phyloP scores from a whole-genome alignment of 2,329 filamentous ascomycete species.

The Penicillium sp. region DNA sequence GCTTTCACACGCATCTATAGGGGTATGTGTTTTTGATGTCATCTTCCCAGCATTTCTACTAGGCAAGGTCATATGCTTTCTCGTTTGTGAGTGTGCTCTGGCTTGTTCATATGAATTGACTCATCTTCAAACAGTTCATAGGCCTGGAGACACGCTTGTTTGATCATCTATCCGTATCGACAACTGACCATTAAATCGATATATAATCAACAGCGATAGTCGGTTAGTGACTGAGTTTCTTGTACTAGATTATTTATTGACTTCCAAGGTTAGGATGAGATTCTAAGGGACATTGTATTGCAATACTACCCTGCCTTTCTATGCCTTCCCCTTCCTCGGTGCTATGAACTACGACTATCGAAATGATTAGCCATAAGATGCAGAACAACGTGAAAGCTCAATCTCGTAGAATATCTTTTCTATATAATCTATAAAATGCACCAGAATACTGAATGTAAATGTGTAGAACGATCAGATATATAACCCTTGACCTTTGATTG shows the following conservation, averaged over 20 bases:
- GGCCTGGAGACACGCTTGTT: not conserved
- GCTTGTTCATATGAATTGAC: not conserved
- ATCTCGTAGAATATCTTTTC: not conserved
- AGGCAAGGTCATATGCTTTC: not conserved
- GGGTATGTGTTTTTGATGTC: not conserved
- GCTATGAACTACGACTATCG: not conserved
- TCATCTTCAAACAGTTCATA: not conserved
- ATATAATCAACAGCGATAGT: not conserved
- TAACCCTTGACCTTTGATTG: too few species aligned
- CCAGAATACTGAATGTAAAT: too few species aligned
- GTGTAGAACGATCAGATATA: too few species aligned
- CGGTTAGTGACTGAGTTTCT: too few species aligned
- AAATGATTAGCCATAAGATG: not conserved
- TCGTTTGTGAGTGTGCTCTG: constrained; percentile 7
- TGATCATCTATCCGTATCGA: not conserved
- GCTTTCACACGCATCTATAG: not conserved
- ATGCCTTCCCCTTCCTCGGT: not conserved
- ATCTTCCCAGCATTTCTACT: constrained; percentile 5
- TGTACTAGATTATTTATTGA: too few species aligned
- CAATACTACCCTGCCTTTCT: not conserved
- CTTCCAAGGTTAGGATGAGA: not conserved
- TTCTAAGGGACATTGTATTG: not conserved
- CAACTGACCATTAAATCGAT: not conserved
- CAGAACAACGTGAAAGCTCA: not conserved
- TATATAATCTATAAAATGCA: not conserved